A percentile compares a stretch with the other conserved stretches of the same genome.
Conservation (phyloP, 768 basidiomycete genomes). For the Leccinum subtestaceum region DNA sequence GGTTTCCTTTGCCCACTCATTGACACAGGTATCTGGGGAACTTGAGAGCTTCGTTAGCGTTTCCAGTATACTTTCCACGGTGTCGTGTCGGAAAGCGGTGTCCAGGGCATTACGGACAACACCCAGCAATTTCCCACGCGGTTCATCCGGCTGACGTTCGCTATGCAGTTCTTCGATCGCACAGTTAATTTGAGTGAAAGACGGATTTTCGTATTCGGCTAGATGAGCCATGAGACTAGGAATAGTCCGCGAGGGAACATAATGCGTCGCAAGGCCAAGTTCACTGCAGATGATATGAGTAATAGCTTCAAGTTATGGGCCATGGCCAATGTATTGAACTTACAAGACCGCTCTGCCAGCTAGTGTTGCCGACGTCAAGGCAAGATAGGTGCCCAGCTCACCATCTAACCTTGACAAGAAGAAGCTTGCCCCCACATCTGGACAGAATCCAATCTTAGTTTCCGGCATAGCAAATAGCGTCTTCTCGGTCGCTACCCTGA, state of each 20-base stretch:
- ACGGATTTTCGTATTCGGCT: slow-evolving; percentile 38
- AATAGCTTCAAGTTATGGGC: slow-evolving; percentile 5
- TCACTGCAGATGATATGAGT: slow-evolving; percentile 50
- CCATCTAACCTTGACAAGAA: slow-evolving; percentile 91
- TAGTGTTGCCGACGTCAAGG: slow-evolving; percentile 71
- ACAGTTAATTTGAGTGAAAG: slow-evolving; percentile 55
- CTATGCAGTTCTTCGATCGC: slow-evolving; percentile 61
- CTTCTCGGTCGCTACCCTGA: slow-evolving; percentile 91
- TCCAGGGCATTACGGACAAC: slow-evolving; percentile 76
- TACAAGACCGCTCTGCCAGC: slow-evolving; percentile 84
- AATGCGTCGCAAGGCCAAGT: slow-evolving; percentile 93
- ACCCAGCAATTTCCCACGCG: slow-evolving; percentile 53
- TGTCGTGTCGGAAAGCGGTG: slow-evolving; percentile 64
- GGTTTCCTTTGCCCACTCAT: slow-evolving; percentile 74
- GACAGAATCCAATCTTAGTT: slow-evolving; percentile 85
- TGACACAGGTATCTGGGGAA: slow-evolving; percentile 43
- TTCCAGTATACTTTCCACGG: slow-evolving; percentile 68
- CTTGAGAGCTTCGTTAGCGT: slow-evolving; percentile 46
- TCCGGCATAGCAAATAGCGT: slow-evolving; percentile 96
- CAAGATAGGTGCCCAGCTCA: slow-evolving; percentile 90
- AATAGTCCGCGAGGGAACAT: slow-evolving; percentile 72
- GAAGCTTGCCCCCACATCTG: slow-evolving; percentile 91
- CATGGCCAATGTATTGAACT: slow-evolving; percentile 32
- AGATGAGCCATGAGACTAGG: slow-evolving; percentile 70
- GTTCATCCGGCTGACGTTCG: slow-evolving; percentile 60